Conservation (phyloP, 2,329 filamentous ascomycete genomes). For the Fusarium sacchari region DNA sequence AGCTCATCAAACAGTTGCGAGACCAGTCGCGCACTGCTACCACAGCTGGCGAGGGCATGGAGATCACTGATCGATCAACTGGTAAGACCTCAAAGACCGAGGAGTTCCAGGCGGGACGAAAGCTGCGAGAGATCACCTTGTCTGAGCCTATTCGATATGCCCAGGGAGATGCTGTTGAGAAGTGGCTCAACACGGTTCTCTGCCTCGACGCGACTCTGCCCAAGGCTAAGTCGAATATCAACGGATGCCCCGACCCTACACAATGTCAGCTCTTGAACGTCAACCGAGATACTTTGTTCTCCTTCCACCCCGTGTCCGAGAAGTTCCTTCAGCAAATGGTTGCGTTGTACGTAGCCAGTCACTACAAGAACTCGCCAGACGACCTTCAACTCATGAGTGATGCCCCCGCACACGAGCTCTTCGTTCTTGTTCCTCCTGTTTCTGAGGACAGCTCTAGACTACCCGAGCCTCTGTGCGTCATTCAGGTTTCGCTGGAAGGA, state of each 20-base stretch:
- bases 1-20: constrained; percentile 95
- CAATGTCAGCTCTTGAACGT: constrained; percentile 93
- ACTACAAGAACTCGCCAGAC: constrained; percentile 98
- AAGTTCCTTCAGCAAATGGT: constrained; percentile 99
- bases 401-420: constrained; percentile 94
- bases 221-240: constrained; percentile 74
- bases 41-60: constrained; percentile 66
- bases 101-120: constrained; percentile 74
- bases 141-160: constrained; percentile 95
- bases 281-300: constrained; percentile 97
- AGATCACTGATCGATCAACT: constrained; percentile 81
- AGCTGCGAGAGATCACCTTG: constrained; percentile 90
- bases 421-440: constrained; percentile 89
- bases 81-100: constrained; percentile 75
- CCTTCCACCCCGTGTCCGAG: constrained; percentile 96
- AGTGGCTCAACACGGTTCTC: constrained; percentile 93
- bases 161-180: constrained; percentile 89
- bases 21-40: constrained; percentile 82
- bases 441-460: constrained; percentile 80
- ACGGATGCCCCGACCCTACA: constrained; percentile 88
- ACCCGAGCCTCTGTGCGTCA: constrained; percentile 92
- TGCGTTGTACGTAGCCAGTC: constrained; percentile 93
- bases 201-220: constrained; percentile 94
- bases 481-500: constrained; percentile 94
- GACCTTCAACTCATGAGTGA: constrained; percentile 99